Evolutionary conservation across 768 basidiomycete genomes (phyloP).

Genomic region (Pulveroboletus sp.): DNA sequence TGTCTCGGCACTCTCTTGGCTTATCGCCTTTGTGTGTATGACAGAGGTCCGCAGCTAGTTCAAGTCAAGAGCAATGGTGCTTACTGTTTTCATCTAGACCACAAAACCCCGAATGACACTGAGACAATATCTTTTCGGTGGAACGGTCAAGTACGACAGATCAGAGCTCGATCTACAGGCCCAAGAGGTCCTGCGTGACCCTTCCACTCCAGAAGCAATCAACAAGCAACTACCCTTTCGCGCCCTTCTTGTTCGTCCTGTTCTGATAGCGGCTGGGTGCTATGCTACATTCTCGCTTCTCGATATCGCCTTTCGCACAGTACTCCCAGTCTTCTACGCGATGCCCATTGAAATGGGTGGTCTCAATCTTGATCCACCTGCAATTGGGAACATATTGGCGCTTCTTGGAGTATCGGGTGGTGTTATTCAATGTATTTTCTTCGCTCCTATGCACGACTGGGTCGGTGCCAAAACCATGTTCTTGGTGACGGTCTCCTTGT

Average conservation of each 20-base stretch:
- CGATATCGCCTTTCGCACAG: conserved; percentile 57
- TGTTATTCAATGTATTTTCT: conserved; percentile 56
- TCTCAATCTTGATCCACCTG: conserved; percentile 22
- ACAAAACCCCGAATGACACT: conserved; percentile 10
- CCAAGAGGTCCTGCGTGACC: not conserved
- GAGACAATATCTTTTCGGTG: conserved; percentile 16
- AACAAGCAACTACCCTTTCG: conserved; percentile 40
- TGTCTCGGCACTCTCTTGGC: conserved; percentile 46
- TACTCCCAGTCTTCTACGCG: conserved; percentile 32
- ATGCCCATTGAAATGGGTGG: conserved; percentile 29
- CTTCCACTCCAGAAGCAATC: not conserved
- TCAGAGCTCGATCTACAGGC: not conserved
- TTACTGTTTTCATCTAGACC: conserved; percentile 12
- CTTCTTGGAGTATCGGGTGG: conserved; percentile 30
- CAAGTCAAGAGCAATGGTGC: not conserved
- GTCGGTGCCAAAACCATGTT: conserved; percentile 60
- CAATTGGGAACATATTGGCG: conserved; percentile 29
- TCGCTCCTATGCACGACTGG: conserved; percentile 48
- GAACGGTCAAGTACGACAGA: not conserved
- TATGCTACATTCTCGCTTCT: conserved; percentile 58
- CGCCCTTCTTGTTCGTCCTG: conserved; percentile 44
- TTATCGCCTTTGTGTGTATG: conserved; percentile 47
- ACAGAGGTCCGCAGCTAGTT: conserved; percentile 41
- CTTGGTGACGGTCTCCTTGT: conserved; percentile 42
- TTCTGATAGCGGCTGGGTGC: conserved; percentile 53